Base-by-base conservation (phyloP, 2,329 filamentous ascomycete species). In the Scytalidium lignicola region DNA sequence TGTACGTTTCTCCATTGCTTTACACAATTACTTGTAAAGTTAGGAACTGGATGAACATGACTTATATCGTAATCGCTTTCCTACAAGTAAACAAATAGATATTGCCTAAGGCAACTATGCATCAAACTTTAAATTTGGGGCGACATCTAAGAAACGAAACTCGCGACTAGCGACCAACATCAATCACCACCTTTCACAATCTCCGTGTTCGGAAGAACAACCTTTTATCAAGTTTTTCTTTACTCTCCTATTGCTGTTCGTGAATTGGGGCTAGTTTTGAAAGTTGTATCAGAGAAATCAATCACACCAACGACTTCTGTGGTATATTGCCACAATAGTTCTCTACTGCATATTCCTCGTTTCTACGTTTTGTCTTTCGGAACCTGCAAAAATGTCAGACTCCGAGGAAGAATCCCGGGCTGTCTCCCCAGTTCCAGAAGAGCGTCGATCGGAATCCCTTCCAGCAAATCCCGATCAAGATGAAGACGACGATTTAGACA, bases 1-100 rank as follows among this genome's bases (percentile, higher is more conserved):
- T 2, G 75, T 80, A 58, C 82, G 72, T 56, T 72, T 72, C 47
- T 79, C 73, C 73, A 79, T 82, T 57, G 17, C 49, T 56, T 47
- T 58, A 63, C 58, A 63, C 63, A 18, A 32, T 55, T 28, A 13
- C 26, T 9, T 17, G 32, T 13, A 28, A 13, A 28, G 7, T 28
- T 28, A 17, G 10, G 10, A 15, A 37, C n/a, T 37, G 26, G 26
- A 28, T 28, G 13, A 7, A 28, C 13, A 28, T 7, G 13, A 28
- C 26, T 28, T 28, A 7, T 37, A 37, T 37, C 32, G 32, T 13
- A 7, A 37, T 37, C 32, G 32, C 32, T 37, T 37, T n/a, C 5
- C 7, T 32, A 7, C 37, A 50, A 52, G 41, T 44, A 50, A 52
- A 51, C 46, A 51, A 49, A 29, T 43, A 43, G 7, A 9, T 37